Evolutionary conservation across 2,329 filamentous ascomycete genomes (phyloP), one percentile per base, ranked within the genome.

Genomic region (Ceratocystis ficicola): DNA sequence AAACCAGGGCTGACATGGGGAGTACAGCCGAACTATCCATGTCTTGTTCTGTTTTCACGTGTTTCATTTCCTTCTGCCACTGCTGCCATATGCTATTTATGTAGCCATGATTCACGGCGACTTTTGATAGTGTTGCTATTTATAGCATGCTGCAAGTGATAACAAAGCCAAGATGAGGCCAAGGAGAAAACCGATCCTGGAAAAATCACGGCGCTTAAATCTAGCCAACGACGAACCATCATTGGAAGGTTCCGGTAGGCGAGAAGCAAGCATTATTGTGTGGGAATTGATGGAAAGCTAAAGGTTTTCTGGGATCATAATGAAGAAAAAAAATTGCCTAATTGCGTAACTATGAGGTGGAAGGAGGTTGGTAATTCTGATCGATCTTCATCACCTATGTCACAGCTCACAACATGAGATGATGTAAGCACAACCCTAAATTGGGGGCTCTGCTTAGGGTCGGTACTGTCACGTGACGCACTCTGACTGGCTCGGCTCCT

Each of bases 111-210:
- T 55, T 55, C 25, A 25, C 50, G 20, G 20, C 46, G 46, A 48
- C 46, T 48, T 48, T 48, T 48, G 46, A 48, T 48, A 50, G 48
- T n/a, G 7, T 57, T 57, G 2, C 52, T 57, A 57, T 57, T 57
- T 57, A 57, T 57, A 57, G 52, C 12, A 25, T 32, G 52, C 52
- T 30, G 28, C 22, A 30, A n/a, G 52, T 57, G 52, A 5, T 12
- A 10, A 17, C 10, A 32, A 8, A 55, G 50, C 50, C 50, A 55
- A 55, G 50, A 55, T 25, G n/a, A 17, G 30, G 52, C n/a, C 52
- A 52, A 52, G 48, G 22, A 25, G 15, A 57, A 57, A 57, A 3
- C 28, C 10, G 17, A 57, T 57, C 52, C 52, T 57, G 25, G 28
- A 17, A 57, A 30, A 41, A 30, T 3, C 30, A 57, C 25, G 52